These are phyloP conservation scores for Lipomyces lipofer DNA, from an alignment of 805 yeast genomes.

Conservation along the genomic window DNA sequence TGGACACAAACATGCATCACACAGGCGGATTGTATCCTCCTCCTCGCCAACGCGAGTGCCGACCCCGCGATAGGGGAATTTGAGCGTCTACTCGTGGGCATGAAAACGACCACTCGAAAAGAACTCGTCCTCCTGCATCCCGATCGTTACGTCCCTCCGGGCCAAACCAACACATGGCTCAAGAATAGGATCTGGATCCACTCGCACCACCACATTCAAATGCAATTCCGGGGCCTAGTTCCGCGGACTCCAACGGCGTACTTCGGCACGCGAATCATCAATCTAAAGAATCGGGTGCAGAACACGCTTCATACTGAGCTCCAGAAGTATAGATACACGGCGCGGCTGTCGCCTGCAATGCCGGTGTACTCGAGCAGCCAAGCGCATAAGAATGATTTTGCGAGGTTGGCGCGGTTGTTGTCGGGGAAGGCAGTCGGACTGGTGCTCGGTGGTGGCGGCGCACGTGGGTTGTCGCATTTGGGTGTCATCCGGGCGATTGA, in stretches of 20 bases:
- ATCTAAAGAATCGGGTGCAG: slow-evolving; percentile 39
- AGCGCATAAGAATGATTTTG: slow-evolving; percentile 81
- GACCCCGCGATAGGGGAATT: slow-evolving; percentile 79
- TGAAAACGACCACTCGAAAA: slow-evolving; percentile 81
- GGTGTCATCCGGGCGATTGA: slow-evolving; percentile 91
- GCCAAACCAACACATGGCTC: slow-evolving; percentile 82
- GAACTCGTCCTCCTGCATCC: slow-evolving; percentile 84
- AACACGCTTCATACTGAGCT: slow-evolving; percentile 37
- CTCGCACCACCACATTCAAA: slow-evolving; percentile 88
- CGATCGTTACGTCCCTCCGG: slow-evolving; percentile 79
- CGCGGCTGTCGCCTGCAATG: slow-evolving; percentile 10
- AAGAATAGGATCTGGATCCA: slow-evolving; percentile 87
- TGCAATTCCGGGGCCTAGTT: slow-evolving; percentile 43
- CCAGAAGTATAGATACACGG: slow-evolving; percentile 32
- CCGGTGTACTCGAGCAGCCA: slow-evolving; percentile 42
- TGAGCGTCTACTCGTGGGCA: slow-evolving; percentile 70
- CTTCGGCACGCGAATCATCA: slow-evolving; percentile 22
- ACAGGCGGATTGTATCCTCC: slow-evolving; percentile 91
- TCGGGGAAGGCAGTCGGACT: slow-evolving; percentile 94
- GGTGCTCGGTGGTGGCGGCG: slow-evolving; percentile 97
- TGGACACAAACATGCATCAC: slow-evolving; percentile 94
- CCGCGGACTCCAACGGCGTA: slow-evolving; percentile 20
- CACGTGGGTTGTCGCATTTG: slow-evolving; percentile 88
- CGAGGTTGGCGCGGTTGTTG: slow-evolving; percentile 81
- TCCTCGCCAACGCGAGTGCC: slow-evolving; percentile 80